Evolutionary conservation across 768 basidiomycete species (phyloP), one percentile per base, ranked within the genome.

Genomic region (Dacryopinax spathularia): DNA sequence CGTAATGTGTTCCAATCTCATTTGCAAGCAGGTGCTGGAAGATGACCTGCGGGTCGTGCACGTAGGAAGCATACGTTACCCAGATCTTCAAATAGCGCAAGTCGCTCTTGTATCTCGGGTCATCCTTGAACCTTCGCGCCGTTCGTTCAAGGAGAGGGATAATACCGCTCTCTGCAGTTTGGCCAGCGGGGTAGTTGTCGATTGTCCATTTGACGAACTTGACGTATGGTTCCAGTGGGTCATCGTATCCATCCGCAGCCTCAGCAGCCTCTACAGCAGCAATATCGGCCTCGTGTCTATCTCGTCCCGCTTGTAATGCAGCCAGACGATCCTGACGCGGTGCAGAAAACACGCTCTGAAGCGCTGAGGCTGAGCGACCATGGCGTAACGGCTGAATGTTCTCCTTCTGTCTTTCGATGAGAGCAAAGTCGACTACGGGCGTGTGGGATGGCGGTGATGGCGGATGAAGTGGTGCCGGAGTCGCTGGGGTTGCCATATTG

Each of bases 71-170:
- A 72, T 95, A 93, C 60, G 88, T 79, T 22, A 86, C 82, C 96
- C 96, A 99, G 20, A 97, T 73, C 72, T 91, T 90, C 60, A 97
- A 79, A 75, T 97, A 96, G 39, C 95, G 82, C 60, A 91, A 75
- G 77, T 98, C 94, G 59, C 70, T 69, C 72, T 84, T 87, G 74
- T 96, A 98, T 15, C 84, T 75, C n/a, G 81, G 77, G 72, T 98
- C 95, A 29, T 83, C 80, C 67, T 86, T 83, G 74, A 97, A 96
- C 63, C 83, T 82, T 33, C 83, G 75, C 1, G 92, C 92, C 0
- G 88, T 85, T 69, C 91, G 85, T 68, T 94, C 89, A 18, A 99
- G 78, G 5, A 97, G 75, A 44, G 90, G 87, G 1, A 87, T 71
- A 34, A 96, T 80, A 18, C 89, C 89, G 18, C 88, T 91, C 41